Conservation (phyloP, 176 grass and related monocot species). For the Hyparrhenia diplandra region DNA sequence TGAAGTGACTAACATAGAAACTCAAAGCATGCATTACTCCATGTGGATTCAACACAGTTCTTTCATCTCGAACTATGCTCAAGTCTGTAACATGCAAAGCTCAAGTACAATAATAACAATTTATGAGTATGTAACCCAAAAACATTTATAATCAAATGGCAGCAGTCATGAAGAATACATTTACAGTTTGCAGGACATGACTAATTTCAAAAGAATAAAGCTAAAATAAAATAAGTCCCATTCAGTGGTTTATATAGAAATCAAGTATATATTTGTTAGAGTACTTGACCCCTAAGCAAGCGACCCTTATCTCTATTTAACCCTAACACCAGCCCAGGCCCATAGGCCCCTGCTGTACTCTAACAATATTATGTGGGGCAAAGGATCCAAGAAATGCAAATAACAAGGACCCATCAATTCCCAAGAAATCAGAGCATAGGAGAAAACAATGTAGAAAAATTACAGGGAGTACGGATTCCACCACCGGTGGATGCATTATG, state of each 20-base stretch:
- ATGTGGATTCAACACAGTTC: slow-evolving; percentile 59
- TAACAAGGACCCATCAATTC: neutral
- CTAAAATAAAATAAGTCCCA: neutral
- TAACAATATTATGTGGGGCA: slow-evolving; percentile 4
- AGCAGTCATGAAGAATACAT: neutral
- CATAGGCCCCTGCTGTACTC: no score
- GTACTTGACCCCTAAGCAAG: no score
- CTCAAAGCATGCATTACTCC: slow-evolving; percentile 78
- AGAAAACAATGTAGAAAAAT: neutral
- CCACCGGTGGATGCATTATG: neutral
- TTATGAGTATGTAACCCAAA: slow-evolving; percentile 19
- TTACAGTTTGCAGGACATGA: neutral
- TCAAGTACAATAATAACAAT: slow-evolving; percentile 15
- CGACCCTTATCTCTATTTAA: no score
- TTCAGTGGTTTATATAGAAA: neutral
- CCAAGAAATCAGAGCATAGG: neutral
- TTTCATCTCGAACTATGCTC: slow-evolving; percentile 54
- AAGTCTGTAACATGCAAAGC: slow-evolving; percentile 53
- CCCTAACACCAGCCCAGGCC: no score
- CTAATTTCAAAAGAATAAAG: neutral
- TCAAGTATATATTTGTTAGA: neutral
- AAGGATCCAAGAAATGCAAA: slow-evolving; percentile 5
- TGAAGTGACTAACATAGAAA: slow-evolving; percentile 74
- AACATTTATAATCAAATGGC: slow-evolving; percentile 7
- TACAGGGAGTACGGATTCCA: neutral